Base-by-base conservation (phyloP, 2,329 filamentous ascomycete species). In the Mycosphaerella sp. region DNA sequence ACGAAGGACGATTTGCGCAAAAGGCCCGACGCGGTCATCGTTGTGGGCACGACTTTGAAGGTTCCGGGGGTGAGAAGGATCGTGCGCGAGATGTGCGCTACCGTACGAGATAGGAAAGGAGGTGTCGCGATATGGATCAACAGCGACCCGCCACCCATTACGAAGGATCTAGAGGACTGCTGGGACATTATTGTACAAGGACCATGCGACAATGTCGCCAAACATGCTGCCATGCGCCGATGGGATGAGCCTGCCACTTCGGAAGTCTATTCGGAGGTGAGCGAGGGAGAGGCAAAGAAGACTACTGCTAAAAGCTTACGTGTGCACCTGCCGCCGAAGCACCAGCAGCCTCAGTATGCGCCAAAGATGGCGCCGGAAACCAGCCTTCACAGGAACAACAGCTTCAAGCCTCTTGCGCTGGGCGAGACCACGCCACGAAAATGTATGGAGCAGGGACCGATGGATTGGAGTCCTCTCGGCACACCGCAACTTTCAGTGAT, bases 31-130 rank as follows among this genome's bases (percentile, higher is more conserved):
- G 91, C 91, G 14, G 81, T 98, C 26, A 84, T 98, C 62, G 93
- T 98, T 29, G 93, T 95, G 7, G 93, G 93, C 49, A 98, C 93
- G 2, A 96, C 89, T 55, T 76, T 98, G 63, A 97, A 97, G 69
- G 91, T 98, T 47, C 92, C 92, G 0, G 93, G 93, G 7, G 90
- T 96, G 42, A 84, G 88, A 57, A 82, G 91, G 51, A 86, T 98
- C 54, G 90, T 92, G 55, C 87, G 87, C 69, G 91, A 96, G 70
- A 83, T 97, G 80, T 96, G 90, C 69, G 83, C 85, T 47, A 85
- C 89, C 32, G 88, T 95, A n/a, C 81, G 91, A 57, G 83, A 85
- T 64, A 83, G 89, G 51, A 83, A 82, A 61, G 87, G 92, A 0
- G 69, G 69, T 9, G 81, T 95, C 55, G 89, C 91, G 0, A 85